A percentile compares a stretch with the other conserved stretches of the same genome.
phyloP scores from a whole-genome alignment of 148 eudicot species.

The Diospyros lotus region DNA sequence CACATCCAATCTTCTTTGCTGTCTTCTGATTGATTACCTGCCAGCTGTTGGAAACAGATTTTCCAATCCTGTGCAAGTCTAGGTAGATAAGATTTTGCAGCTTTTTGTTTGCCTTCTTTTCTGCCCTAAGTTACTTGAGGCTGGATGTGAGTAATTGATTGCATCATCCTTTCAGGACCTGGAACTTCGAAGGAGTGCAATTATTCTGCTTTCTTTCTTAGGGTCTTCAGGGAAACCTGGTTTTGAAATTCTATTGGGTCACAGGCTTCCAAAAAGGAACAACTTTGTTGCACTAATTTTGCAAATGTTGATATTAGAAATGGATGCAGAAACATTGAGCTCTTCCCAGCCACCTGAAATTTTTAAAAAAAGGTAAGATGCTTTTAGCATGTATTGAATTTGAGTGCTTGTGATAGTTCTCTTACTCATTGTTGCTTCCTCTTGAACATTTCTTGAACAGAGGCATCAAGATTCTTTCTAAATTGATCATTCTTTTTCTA shows the following conservation, averaged over 20 bases:
- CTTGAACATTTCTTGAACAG: neutral
- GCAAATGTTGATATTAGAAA: slow-evolving; percentile 52
- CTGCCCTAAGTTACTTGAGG: neutral
- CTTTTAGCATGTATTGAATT: neutral
- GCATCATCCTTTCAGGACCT: slow-evolving; percentile 49
- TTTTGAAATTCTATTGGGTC: slow-evolving; percentile 52
- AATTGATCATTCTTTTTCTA: too few species aligned
- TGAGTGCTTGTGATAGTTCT: neutral
- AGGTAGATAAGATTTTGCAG: neutral
- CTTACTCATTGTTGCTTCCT: neutral
- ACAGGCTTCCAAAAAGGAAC: slow-evolving; percentile 38
- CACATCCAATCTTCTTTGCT: neutral
- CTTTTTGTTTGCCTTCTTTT: neutral
- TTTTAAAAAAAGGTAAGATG: slow-evolving; percentile 73
- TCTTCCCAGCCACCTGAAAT: slow-evolving; percentile 41
- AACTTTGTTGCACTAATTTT: slow-evolving; percentile 55
- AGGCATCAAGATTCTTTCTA: neutral
- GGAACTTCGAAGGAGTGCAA: slow-evolving; percentile 55
- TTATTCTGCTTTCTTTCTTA: slow-evolving; percentile 61
- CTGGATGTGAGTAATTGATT: neutral
- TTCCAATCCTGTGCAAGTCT: neutral
- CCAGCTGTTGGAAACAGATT: neutral
- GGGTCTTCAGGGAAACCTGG: slow-evolving; percentile 71
- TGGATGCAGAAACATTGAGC: slow-evolving; percentile 52
- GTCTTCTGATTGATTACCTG: neutral